These are phyloP conservation scores for Aspergillus fijiensis DNA, from an alignment of 2,329 filamentous ascomycete species.

Conservation along the genomic window DNA sequence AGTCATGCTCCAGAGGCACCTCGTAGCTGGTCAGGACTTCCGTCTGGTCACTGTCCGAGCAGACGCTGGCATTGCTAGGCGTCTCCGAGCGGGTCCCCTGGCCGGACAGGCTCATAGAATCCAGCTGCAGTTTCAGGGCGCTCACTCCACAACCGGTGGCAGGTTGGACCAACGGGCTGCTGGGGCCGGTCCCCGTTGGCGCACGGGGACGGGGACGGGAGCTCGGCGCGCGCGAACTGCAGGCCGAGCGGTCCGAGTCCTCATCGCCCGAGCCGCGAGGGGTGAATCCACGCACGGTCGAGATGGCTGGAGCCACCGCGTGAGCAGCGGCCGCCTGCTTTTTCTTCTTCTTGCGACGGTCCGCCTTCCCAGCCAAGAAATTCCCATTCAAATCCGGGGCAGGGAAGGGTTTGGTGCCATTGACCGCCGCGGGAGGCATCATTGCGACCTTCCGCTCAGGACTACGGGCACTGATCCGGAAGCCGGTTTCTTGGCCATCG, in stretches of 20 bases:
- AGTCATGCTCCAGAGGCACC: conserved; percentile 79
- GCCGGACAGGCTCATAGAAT: conserved; percentile 69
- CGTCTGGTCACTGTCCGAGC: conserved; percentile 64
- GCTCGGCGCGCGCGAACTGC: conserved; percentile 36
- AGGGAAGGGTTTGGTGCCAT: conserved; percentile 29
- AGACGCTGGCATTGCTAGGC: conserved; percentile 59
- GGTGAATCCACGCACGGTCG: conserved; percentile 47
- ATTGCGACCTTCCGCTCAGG: conserved; percentile 23
- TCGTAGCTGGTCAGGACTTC: conserved; percentile 80
- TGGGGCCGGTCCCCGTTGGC: conserved; percentile 29
- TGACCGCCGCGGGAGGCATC: conserved; percentile 12
- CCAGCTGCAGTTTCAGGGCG: conserved; percentile 76
- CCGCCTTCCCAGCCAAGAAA: conserved; percentile 27
- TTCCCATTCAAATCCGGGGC: conserved; percentile 30
- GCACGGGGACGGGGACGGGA: conserved; percentile 29
- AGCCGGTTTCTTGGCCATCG: conserved; percentile 24
- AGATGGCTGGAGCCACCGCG: conserved; percentile 33
- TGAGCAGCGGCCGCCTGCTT: conserved; percentile 33
- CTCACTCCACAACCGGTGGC: conserved; percentile 69
- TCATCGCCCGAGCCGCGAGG: conserved; percentile 46
- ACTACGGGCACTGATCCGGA: conserved; percentile 30
- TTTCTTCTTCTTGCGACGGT: conserved; percentile 42
- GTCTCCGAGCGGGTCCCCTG: conserved; percentile 53
- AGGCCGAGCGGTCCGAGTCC: conserved; percentile 46
- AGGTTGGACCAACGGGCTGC: conserved; percentile 52